Base-by-base conservation (phyloP, 2,329 filamentous ascomycete species). In the Ophiocordyceps camponoti-floridani region DNA sequence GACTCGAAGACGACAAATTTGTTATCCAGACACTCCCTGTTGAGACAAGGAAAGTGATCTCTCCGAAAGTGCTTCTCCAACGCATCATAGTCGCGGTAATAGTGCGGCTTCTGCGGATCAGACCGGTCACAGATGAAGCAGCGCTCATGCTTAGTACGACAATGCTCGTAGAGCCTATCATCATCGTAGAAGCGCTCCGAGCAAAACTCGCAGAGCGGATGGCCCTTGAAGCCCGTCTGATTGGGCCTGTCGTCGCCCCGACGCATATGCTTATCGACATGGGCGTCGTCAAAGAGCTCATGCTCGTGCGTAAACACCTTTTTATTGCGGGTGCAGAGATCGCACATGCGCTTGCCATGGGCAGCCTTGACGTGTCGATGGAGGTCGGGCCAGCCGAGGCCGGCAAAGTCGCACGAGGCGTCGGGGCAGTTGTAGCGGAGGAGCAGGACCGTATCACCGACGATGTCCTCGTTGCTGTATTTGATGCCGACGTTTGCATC, bases 221-320 rank as follows among this genome's bases (percentile, higher is more conserved):
- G 91, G 9, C 91, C 91, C 59, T 83, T 91, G 66, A 98, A 98
- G 1, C 91, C 91, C 27, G 84, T 95, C 66, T 96, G 91, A 54
- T 95, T 89, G 4, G 89, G 88, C 50, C 82, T 82, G 58, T 96
- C 85, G 56, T 98, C 91, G 47, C 91, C 91, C 50, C 82, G 78
- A 49, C 77, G 83, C 72, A 96, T 93, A 60, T 98, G 91, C 54
- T 77, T 83, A 52, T 84, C 79, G 43, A 96, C 69, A 52, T 89
- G 85, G 50, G 79, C 75, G 49, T 78, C 73, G 1, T 84, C 82
- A 60, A 95, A 96, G 1, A 98, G 72, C 50, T 93, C 85, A 58
- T 98, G 91, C 62, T 98, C 91, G 63, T 98, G 91, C 1, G 91
- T 95, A 54, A 98, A 98, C 31, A 95, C 87, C 58, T 94, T 95